phyloP scores from a whole-genome alignment of 108 stramenopile genomes.

The Skeletonema marinoi region DNA sequence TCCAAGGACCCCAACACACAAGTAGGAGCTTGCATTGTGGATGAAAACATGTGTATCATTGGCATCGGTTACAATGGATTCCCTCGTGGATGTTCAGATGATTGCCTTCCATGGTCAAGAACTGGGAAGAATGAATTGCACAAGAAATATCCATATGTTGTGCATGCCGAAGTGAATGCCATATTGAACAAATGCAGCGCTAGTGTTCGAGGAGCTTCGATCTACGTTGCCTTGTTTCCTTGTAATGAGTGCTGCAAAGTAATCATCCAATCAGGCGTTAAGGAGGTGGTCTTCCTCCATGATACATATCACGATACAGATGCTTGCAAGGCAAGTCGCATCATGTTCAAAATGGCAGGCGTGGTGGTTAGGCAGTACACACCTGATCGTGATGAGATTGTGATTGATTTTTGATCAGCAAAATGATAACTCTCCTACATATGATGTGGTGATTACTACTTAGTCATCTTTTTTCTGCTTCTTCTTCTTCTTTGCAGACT shows the following conservation, averaged over 20 bases:
- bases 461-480: neutral
- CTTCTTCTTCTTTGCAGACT: neutral
- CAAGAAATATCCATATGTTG: slow-evolving; percentile 98
- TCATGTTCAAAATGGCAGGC: slow-evolving; percentile 90
- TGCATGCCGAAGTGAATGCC: slow-evolving; percentile 98
- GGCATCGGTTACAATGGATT: slow-evolving; percentile 99
- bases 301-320: slow-evolving; percentile 93
- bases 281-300: slow-evolving; percentile 92
- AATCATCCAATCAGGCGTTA: slow-evolving; percentile 96
- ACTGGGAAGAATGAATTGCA: slow-evolving; percentile 54
- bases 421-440: slow-evolving; percentile 5
- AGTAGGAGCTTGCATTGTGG: slow-evolving; percentile 92
- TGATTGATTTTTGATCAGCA: slow-evolving; percentile 22
- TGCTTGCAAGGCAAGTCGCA: slow-evolving; percentile 85
- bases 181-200: slow-evolving; percentile 95
- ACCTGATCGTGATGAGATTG: slow-evolving; percentile 37
- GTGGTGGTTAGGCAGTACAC: slow-evolving; percentile 66
- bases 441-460: neutral
- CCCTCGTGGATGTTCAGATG: slow-evolving; percentile 93
- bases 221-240: slow-evolving; percentile 97
- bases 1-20: slow-evolving; percentile 98
- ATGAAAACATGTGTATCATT: slow-evolving; percentile 77
- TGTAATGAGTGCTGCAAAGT: slow-evolving; percentile 97
- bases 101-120: slow-evolving; percentile 91
- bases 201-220: slow-evolving; percentile 75